phyloP scores from a whole-genome alignment of 2,329 filamentous ascomycete genomes.

The Acrodontium crateriforme region DNA sequence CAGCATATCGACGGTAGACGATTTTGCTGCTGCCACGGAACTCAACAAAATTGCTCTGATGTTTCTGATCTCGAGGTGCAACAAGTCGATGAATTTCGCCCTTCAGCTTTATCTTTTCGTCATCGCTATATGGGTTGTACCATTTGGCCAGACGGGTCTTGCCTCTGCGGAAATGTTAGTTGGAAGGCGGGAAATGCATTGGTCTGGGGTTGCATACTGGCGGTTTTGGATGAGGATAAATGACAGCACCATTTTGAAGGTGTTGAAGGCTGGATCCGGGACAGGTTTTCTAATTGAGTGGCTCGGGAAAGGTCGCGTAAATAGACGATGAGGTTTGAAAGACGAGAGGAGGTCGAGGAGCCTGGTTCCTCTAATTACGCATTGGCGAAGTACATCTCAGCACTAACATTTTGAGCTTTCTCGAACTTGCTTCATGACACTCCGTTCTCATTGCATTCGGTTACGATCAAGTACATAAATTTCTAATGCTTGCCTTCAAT shows the following conservation, averaged over 20 bases:
- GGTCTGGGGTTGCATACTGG: slow-evolving; percentile 42
- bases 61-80: slow-evolving; percentile 94
- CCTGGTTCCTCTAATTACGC: too few relatives aligned
- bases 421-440: too few relatives aligned
- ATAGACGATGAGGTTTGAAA: too few relatives aligned
- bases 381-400: too few relatives aligned
- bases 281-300: too few relatives aligned
- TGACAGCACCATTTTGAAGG: slow-evolving; percentile 55
- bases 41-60: slow-evolving; percentile 99
- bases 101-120: slow-evolving; percentile 98
- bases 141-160: slow-evolving; percentile 98
- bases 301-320: too few relatives aligned
- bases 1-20: slow-evolving; percentile 92
- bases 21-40: slow-evolving; percentile 79
- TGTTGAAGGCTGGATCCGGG: too few relatives aligned
- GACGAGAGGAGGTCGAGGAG: too few relatives aligned
- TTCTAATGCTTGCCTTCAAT: too few relatives aligned
- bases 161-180: slow-evolving; percentile 46
- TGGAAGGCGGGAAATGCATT: slow-evolving; percentile 1
- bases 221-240: slow-evolving; percentile 85
- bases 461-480: too few relatives aligned
- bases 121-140: slow-evolving; percentile 97
- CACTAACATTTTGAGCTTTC: too few relatives aligned
- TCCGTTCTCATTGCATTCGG: too few relatives aligned
- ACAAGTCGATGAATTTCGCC: slow-evolving; percentile 98